Percentiles rank a stretch among this genome's conserved stretches.
Evolutionary conservation across 768 basidiomycete genomes (phyloP).

Genomic region (Candolleomyces eurysporus): DNA sequence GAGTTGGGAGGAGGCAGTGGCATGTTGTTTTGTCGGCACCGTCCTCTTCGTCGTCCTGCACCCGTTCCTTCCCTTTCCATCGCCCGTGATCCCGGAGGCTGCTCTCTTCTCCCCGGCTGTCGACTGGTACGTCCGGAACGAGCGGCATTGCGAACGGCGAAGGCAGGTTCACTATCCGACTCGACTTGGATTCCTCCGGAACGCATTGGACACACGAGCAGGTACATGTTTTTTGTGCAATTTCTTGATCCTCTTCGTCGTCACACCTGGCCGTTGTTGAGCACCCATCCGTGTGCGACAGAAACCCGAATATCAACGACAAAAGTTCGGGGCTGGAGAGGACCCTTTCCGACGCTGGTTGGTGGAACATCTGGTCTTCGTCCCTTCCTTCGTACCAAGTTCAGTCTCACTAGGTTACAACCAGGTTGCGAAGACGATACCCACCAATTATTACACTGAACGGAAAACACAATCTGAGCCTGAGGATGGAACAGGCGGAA

Average conservation of each 20-base stretch:
- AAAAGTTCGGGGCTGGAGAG: conserved; percentile 19
- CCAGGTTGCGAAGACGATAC: no score
- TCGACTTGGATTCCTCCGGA: background rate
- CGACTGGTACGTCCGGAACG: background rate
- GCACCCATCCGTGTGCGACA: conserved; percentile 5
- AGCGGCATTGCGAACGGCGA: background rate
- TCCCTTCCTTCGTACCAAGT: no score
- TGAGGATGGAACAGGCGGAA: no score
- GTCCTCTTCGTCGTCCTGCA: background rate
- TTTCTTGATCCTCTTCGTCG: background rate
- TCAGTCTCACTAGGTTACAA: no score
- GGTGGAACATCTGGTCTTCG: no score
- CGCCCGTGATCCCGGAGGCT: no score
- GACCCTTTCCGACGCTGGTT: conserved; percentile 7
- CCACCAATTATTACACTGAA: no score
- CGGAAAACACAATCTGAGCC: no score
- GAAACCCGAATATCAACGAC: conserved; percentile 13
- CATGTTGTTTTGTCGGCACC: background rate
- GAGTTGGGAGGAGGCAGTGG: background rate
- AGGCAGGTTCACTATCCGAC: background rate
- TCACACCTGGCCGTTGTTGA: background rate
- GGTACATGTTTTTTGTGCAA: background rate
- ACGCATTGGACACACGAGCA: background rate
- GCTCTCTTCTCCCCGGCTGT: no score
- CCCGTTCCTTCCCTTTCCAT: background rate